Conservation (phyloP, 441 rosid species). For the Euphorbia corollata region DNA sequence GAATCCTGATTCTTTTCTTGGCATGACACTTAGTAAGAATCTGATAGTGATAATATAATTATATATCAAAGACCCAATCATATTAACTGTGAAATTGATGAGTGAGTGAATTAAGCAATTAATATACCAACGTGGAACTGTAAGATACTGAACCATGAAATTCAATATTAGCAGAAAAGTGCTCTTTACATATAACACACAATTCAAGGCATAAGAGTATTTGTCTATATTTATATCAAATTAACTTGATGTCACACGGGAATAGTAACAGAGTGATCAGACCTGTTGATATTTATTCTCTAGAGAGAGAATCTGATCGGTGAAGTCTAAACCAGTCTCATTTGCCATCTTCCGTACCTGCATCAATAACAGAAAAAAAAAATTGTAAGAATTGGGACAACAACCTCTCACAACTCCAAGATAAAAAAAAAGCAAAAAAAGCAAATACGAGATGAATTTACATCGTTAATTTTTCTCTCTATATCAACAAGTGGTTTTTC, state of each 20-base stretch:
- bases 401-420: not conserved
- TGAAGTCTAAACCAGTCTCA: slow-evolving; percentile 82
- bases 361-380: slow-evolving; percentile 21
- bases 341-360: slow-evolving; percentile 92
- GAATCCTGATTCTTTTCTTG: not conserved
- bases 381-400: not conserved
- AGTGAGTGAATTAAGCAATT: not conserved
- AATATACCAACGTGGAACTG: not conserved
- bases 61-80: not conserved
- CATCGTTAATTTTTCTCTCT: slow-evolving; percentile 77
- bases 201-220: not conserved
- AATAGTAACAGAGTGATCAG: not conserved
- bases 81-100: not conserved
- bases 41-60: not conserved
- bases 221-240: slow-evolving; percentile 3
- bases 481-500: slow-evolving; percentile 78
- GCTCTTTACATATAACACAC: not conserved
- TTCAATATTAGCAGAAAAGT: not conserved
- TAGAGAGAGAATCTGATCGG: slow-evolving; percentile 48
- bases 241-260: not conserved
- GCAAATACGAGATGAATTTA: slow-evolving; percentile 20
- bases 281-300: slow-evolving; percentile 39
- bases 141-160: not conserved
- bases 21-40: not conserved
- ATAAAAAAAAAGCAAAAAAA: too few relatives aligned